phyloP scores from a whole-genome alignment of 2,329 filamentous ascomycete species.

The Proliferodiscus dingleyae region DNA sequence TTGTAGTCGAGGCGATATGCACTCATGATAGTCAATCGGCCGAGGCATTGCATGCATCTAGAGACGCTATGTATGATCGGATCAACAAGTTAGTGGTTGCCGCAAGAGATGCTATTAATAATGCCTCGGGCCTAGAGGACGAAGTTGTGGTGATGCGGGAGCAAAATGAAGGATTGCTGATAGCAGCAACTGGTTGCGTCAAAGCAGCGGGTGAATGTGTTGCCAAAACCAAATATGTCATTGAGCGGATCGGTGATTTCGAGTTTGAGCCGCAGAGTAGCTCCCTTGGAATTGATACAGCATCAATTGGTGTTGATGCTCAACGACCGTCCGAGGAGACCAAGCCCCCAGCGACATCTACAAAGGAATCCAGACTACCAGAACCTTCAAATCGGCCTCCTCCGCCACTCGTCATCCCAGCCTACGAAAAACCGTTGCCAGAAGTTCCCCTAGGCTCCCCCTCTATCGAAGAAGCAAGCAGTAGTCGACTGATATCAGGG shows the following conservation, averaged over 20 bases:
- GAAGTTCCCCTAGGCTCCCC: slow-evolving; percentile 49
- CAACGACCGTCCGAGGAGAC: slow-evolving; percentile 30
- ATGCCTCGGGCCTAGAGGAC: slow-evolving; percentile 61
- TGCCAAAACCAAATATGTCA: slow-evolving; percentile 75
- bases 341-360: slow-evolving; percentile 4
- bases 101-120: slow-evolving; percentile 72
- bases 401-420: slow-evolving; percentile 41
- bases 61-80: slow-evolving; percentile 71
- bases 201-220: slow-evolving; percentile 88
- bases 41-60: slow-evolving; percentile 62
- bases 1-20: slow-evolving; percentile 77
- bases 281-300: slow-evolving; percentile 49
- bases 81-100: slow-evolving; percentile 77
- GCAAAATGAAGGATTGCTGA: slow-evolving; percentile 69
- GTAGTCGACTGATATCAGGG: slow-evolving; percentile 5
- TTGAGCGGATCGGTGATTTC: slow-evolving; percentile 87
- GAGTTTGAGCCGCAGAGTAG: slow-evolving; percentile 58
- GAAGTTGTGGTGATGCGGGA: slow-evolving; percentile 74
- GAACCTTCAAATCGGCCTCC: slow-evolving; percentile 37
- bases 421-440: slow-evolving; percentile 63
- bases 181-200: slow-evolving; percentile 81
- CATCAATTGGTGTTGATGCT: slow-evolving; percentile 32
- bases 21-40: slow-evolving; percentile 68
- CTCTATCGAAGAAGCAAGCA: slow-evolving; percentile 9
- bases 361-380: slow-evolving; percentile 9